phyloP scores from a whole-genome alignment of 2,329 filamentous ascomycete genomes.

The Didymellaceae sp. region DNA sequence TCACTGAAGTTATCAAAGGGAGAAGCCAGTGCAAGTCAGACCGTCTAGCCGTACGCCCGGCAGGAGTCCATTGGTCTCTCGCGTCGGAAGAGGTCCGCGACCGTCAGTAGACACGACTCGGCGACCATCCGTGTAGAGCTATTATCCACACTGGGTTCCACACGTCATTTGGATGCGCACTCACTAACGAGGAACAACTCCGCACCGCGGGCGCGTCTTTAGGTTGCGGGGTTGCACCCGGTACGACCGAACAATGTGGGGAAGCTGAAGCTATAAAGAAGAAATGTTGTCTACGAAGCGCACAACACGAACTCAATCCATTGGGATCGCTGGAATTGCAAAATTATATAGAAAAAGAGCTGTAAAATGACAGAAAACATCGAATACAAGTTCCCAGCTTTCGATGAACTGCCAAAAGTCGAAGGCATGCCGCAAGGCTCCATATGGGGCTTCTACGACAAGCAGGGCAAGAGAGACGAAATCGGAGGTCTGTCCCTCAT shows the following conservation, averaged over 20 bases:
- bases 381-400: slow-evolving; percentile 37
- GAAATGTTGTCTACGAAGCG: not conserved
- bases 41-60: slow-evolving; percentile 5
- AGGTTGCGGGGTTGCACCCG: slow-evolving; percentile 15
- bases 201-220: not conserved
- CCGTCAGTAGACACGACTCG: not conserved
- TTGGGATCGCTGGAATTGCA: not conserved
- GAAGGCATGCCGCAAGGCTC: slow-evolving; percentile 43
- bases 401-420: slow-evolving; percentile 43
- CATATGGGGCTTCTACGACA: slow-evolving; percentile 45
- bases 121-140: not conserved
- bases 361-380: slow-evolving; percentile 16
- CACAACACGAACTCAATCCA: not conserved
- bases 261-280: slow-evolving; percentile 7
- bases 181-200: not conserved
- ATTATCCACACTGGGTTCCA: not conserved
- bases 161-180: slow-evolving; percentile 5
- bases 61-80: not conserved
- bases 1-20: too few relatives aligned
- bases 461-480: slow-evolving; percentile 55
- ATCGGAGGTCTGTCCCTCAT: slow-evolving; percentile 55
- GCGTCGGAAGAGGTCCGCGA: slow-evolving; percentile 8
- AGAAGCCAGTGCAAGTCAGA: not conserved
- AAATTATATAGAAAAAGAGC: slow-evolving; percentile 17
- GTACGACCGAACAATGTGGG: not conserved